phyloP scores from a whole-genome alignment of 495 filamentous ascomycete species.

The Penicillium verhagenii region DNA sequence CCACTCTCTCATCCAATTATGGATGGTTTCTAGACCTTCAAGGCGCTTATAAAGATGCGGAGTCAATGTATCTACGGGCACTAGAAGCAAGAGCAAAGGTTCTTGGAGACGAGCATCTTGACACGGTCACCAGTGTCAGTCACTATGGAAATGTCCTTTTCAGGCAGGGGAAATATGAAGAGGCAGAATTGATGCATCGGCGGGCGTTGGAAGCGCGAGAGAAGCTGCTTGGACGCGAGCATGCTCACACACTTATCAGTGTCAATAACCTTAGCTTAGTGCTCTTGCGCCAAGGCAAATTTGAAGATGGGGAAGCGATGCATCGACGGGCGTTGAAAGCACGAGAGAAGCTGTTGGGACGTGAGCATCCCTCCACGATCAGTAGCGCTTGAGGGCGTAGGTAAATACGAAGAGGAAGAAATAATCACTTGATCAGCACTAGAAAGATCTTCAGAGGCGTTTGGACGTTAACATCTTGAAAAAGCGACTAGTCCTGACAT shows the following conservation, averaged over 20 bases:
- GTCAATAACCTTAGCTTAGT: not conserved
- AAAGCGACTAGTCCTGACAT: too few species aligned
- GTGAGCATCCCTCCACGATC: slow-evolving; percentile 41
- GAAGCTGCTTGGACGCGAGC: too few species aligned
- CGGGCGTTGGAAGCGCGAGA: too few species aligned
- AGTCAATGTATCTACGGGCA: slow-evolving; percentile 6
- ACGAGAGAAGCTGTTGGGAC: slow-evolving; percentile 22
- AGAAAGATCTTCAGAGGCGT: too few species aligned
- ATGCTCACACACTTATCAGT: too few species aligned
- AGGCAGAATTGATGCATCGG: too few species aligned
- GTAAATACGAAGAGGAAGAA: slow-evolving; percentile 3
- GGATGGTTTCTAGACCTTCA: slow-evolving; percentile 7
- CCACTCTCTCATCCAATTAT: not conserved
- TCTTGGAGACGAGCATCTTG: slow-evolving; percentile 37
- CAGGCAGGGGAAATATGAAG: slow-evolving; percentile 1
- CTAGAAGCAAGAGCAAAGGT: slow-evolving; percentile 21
- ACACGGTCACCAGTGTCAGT: slow-evolving; percentile 38
- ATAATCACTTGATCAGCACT: not conserved
- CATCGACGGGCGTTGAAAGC: not conserved
- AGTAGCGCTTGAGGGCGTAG: not conserved
- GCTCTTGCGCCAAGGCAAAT: not conserved
- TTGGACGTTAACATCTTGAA: too few species aligned
- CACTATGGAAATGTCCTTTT: slow-evolving; percentile 19
- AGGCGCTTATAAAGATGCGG: slow-evolving; percentile 32
- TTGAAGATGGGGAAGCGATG: not conserved